A percentile compares a stretch with the other conserved stretches of the same genome.
Evolutionary conservation across 2,329 filamentous ascomycete species (phyloP).

Genomic region (Ophiostoma ips): DNA sequence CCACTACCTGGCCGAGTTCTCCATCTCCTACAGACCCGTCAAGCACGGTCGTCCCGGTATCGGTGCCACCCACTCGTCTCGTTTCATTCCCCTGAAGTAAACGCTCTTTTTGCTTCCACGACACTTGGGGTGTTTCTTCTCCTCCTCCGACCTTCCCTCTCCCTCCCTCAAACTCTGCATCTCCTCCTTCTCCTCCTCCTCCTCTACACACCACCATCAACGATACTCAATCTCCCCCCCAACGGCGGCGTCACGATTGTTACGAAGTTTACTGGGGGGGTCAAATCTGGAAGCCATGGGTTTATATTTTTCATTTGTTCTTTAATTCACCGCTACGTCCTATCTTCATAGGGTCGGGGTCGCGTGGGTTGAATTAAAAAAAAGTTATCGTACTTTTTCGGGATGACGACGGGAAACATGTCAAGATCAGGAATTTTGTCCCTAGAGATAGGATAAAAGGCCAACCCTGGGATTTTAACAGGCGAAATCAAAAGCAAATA

Average conservation of each 20-base stretch:
- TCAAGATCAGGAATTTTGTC: too few relatives aligned
- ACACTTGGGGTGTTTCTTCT: background rate
- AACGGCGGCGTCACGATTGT: background rate
- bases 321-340: background rate
- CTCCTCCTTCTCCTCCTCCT: background rate
- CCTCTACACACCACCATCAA: background rate
- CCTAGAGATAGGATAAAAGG: too few relatives aligned
- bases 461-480: background rate
- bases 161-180: background rate
- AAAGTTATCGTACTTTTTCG: conserved; percentile 1
- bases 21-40: conserved; percentile 99
- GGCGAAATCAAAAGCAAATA: conserved; percentile 1
- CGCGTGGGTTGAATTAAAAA: conserved; percentile 8
- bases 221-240: background rate
- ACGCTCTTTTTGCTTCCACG: conserved; percentile 18
- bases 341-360: background rate
- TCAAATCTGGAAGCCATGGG: conserved; percentile 3
- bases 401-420: conserved; percentile 3
- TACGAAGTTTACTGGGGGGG: background rate
- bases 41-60: conserved; percentile 99
- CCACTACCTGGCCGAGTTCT: conserved; percentile 98
- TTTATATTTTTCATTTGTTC: conserved; percentile 3
- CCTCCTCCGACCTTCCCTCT: background rate
- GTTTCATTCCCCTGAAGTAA: conserved; percentile 99
- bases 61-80: conserved; percentile 99